Base-by-base conservation (phyloP, 805 yeast genomes). In the Metschnikowia rubicola region DNA sequence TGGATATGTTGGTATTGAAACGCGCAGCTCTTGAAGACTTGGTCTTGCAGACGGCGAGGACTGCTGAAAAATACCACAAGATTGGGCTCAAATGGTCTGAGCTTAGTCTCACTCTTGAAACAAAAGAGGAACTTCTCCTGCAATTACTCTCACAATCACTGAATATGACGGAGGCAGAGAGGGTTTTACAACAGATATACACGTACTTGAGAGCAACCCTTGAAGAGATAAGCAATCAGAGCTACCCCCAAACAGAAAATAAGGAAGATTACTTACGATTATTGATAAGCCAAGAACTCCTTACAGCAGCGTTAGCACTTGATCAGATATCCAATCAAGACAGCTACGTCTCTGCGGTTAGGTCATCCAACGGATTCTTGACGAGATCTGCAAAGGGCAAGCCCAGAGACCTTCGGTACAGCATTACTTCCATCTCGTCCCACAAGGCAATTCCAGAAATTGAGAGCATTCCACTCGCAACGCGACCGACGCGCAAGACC, bases 21-120 rank as follows among this genome's bases (percentile, higher is more conserved):
- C 52, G 50, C 12, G 65, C 56, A 17, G 72, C 69, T 0, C 55
- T 66, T 19, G 51, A 52, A 8, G 68, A 60, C 31, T 44, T 67
- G 31, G 51, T 58, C 3, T 46, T 56, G 2, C 47, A 55, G 10
- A 48, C 67, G 2, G 64, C 73, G 4, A 53, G 46, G 10, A 50
- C 53, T 30, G 62, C 75, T 0, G 57, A 67, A 5, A 33, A 46
- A 0, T 69, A 51, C 51, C 72, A 69, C 47, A 58, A 62, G 30
- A 58, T 56, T 43, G 55, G 62, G 2, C 41, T 48, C 0, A 42
- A 53, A 2, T 71, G 76, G 75, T 49, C 51, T 19, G 70, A 67
- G 37, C 44, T 59, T 1, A 44, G 57, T 8, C 35, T 28, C 5
- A 31, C 52, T 17, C 40, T 72, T 28, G 56, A 58, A 15, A 37